Base-by-base conservation (phyloP, 2,329 filamentous ascomycete species). In the Escovopsis sp. region DNA sequence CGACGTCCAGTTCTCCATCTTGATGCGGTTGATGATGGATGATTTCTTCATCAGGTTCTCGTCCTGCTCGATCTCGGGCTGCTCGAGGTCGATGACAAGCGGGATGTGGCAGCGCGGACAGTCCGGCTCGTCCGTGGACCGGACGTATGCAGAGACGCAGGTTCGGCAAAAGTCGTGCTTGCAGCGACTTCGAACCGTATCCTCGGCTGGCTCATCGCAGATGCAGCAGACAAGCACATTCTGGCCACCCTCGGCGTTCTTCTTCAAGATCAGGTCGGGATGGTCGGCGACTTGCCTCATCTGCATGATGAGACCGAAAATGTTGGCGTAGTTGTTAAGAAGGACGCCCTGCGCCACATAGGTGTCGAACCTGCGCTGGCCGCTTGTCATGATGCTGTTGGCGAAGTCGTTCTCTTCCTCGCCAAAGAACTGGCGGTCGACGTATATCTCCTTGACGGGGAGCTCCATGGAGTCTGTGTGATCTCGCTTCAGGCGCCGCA, bases 241-340 rank as follows among this genome's bases (percentile, higher is more conserved):
- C 60, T 94, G 86, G 2, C 88, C 88, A 42, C 84, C 85, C 51
- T 87, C 79, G 3, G 73, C 75, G 48, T 89, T 77, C 64, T 91
- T 95, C 66, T 89, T 93, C 47, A 96, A 64, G 39, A 98, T 83
- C 33, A 98, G 64, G 63, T 98, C 91, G 0, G 91, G 91, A 57
- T 98, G 91, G 51, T 98, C 91, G 7, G 91, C 87, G 26, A 95
- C 85, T 65, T 98, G 91, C 43, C 91, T 82, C 89, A 98, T 96
- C 61, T 94, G 88, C 86, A 96, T 96, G 56, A 98, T 95, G 43
- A 98, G 73, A 56, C 88, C 89, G 55, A 98, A 98, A 50, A 98
- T 96, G 59, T 98, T 98, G 66, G 91, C 91, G 53, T 96, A 96
- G 58, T 95, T 94, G 69, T 96, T 87, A 47, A 98, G 73, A 62